phyloP scores from a whole-genome alignment of 371 early-diverging fungal genomes.

The Mortierella sp. region DNA sequence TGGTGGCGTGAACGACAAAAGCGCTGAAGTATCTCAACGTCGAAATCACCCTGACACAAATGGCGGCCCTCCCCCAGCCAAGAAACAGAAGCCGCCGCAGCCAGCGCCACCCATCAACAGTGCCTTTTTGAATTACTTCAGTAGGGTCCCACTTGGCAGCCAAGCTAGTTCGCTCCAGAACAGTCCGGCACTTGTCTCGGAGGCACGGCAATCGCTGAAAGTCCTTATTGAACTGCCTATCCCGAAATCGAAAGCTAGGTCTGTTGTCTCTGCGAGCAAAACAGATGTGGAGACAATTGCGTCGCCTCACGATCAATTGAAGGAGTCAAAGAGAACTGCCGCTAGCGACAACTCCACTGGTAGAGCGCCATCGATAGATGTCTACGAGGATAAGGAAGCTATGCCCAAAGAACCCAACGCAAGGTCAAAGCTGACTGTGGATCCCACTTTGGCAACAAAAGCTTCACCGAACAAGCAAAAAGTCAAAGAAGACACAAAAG shows the following conservation, averaged over 20 bases:
- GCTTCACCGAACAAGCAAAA: background rate
- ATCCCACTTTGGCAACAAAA: background rate
- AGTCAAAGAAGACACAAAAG: background rate
- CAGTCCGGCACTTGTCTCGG: background rate
- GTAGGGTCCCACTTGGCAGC: background rate
- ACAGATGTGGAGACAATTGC: background rate
- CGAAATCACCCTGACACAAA: background rate
- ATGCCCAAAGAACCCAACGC: background rate
- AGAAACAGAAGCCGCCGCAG: conserved; percentile 29
- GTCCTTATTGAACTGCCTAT: background rate
- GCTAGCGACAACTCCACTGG: background rate
- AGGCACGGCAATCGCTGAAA: conserved; percentile 2
- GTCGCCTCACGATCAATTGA: background rate
- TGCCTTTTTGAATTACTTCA: conserved; percentile 17
- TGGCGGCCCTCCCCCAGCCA: conserved; percentile 6
- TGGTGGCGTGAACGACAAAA: background rate
- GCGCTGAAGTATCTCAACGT: background rate
- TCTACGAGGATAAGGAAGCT: background rate
- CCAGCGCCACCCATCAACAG: conserved; percentile 1
- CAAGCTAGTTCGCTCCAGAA: background rate
- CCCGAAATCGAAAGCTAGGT: background rate
- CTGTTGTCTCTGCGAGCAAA: background rate
- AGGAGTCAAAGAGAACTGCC: background rate
- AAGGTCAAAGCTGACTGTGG: background rate
- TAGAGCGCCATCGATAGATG: background rate